These are phyloP conservation scores for Suillus brevipes DNA, from an alignment of 768 basidiomycete species.

Conservation along the genomic window DNA sequence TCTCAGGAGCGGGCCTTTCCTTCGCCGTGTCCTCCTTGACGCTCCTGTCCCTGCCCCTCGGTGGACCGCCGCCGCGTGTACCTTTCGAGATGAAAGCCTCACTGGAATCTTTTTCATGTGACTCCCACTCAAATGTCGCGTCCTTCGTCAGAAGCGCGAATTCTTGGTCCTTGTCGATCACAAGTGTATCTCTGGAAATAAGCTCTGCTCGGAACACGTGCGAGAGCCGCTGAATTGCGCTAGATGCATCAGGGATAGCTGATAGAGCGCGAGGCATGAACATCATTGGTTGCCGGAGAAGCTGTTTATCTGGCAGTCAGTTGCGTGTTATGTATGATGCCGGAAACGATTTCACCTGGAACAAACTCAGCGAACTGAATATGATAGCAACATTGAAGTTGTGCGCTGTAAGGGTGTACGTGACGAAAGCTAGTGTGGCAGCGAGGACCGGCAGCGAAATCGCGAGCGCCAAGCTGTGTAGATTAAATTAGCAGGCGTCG, in stretches of 20 bases:
- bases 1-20: constrained; percentile 11
- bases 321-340: neutral
- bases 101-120: constrained; percentile 15
- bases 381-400: constrained; percentile 65
- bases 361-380: constrained; percentile 64
- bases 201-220: constrained; percentile 51
- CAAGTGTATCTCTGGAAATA: constrained; percentile 40
- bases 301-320: constrained; percentile 29
- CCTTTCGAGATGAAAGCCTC: constrained; percentile 7
- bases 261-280: constrained; percentile 63
- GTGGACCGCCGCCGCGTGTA: constrained; percentile 6
- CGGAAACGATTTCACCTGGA: constrained; percentile 39
- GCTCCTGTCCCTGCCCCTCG: neutral
- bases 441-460: constrained; percentile 64
- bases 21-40: constrained; percentile 12
- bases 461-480: constrained; percentile 38
- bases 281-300: constrained; percentile 71
- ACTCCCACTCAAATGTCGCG: constrained; percentile 68
- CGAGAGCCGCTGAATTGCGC: constrained; percentile 54
- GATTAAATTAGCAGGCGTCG: neutral
- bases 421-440: constrained; percentile 65
- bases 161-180: constrained; percentile 45
- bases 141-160: constrained; percentile 51
- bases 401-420: constrained; percentile 56
- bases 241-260: constrained; percentile 62